Evolutionary conservation across 345 rosid genomes (phyloP).

Genomic region (Lumnitzera littorea): DNA sequence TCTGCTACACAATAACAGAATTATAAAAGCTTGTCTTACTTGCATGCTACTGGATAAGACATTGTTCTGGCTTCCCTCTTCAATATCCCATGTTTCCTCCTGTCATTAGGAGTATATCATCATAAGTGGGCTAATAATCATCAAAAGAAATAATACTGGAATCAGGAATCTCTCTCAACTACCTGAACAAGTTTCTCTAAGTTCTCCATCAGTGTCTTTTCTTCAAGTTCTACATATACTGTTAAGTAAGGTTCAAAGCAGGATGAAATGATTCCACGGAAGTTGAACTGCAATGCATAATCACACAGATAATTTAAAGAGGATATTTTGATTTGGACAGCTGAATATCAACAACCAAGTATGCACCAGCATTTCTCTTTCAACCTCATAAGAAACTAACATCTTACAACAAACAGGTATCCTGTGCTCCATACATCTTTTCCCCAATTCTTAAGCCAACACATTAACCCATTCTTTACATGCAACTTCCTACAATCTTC

Average conservation of each 20-base stretch:
- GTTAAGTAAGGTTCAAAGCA: constrained; percentile 95
- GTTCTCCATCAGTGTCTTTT: constrained; percentile 93
- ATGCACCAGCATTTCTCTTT: no score
- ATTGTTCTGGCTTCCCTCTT: constrained; percentile 89
- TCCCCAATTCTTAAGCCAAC: no score
- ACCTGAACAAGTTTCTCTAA: constrained; percentile 97
- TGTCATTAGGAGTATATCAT: constrained; percentile 10
- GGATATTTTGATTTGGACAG: background rate
- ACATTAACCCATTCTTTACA: no score
- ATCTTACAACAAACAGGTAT: no score
- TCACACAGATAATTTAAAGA: constrained; percentile 5
- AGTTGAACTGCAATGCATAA: constrained; percentile 73
- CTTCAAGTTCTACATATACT: constrained; percentile 85
- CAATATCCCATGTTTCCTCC: constrained; percentile 99
- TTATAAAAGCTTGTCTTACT: constrained; percentile 28
- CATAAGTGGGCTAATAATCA: background rate
- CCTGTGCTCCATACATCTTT: no score
- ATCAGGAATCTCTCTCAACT: constrained; percentile 10
- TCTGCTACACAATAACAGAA: no score
- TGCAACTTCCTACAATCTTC: no score
- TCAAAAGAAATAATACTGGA: constrained; percentile 4
- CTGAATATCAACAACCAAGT: background rate
- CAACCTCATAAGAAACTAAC: no score
- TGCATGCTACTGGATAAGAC: constrained; percentile 95
- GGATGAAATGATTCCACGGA: constrained; percentile 92